Conservation (phyloP, 2,329 filamentous ascomycete species). For the Colletotrichum tabaci region DNA sequence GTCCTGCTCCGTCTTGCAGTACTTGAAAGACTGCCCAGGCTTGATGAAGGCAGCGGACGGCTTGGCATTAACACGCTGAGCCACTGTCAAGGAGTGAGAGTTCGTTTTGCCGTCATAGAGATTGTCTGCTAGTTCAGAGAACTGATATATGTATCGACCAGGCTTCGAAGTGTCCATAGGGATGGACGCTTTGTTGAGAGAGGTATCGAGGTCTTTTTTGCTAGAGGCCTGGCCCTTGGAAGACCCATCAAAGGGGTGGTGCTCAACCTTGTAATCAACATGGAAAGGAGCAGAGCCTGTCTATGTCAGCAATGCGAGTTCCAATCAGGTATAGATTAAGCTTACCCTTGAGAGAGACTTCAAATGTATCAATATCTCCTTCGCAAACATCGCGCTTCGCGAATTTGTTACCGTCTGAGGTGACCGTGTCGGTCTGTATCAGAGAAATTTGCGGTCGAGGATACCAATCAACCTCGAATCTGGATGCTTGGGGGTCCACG, state of each 20-base stretch:
- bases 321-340: constrained; percentile 14
- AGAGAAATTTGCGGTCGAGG: constrained; percentile 81
- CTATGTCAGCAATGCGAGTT: constrained; percentile 49
- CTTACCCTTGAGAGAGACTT: constrained; percentile 83
- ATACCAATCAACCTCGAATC: constrained; percentile 89
- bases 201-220: constrained; percentile 82
- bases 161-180: constrained; percentile 88
- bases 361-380: constrained; percentile 91
- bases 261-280: constrained; percentile 31
- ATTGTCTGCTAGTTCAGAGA: constrained; percentile 85
- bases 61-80: constrained; percentile 87
- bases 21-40: constrained; percentile 94
- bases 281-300: constrained; percentile 81
- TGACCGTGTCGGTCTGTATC: constrained; percentile 75
- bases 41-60: constrained; percentile 87
- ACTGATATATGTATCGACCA: constrained; percentile 88
- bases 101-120: constrained; percentile 84
- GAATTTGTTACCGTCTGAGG: constrained; percentile 66
- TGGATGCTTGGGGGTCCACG: constrained; percentile 80
- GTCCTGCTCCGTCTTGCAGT: constrained; percentile 87
- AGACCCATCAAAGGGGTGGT: constrained; percentile 51
- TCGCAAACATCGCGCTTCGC: constrained; percentile 90
- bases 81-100: constrained; percentile 77
- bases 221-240: constrained; percentile 16
- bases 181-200: constrained; percentile 82